phyloP scores from a whole-genome alignment of 78 protist genomes.

The Dictyostelium purpureum region DNA sequence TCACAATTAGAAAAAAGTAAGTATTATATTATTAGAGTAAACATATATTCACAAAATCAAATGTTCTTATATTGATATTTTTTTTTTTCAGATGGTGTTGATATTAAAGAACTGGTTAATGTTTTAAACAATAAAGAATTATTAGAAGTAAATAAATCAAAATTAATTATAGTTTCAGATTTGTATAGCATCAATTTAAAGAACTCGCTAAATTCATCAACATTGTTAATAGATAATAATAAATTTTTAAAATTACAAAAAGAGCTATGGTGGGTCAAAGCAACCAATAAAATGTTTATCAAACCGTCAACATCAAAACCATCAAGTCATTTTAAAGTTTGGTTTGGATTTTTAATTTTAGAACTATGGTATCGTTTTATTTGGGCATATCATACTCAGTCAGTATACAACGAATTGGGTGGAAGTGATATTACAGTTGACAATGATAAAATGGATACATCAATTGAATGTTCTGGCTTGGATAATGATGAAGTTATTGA shows the following conservation, averaged over 20 bases:
- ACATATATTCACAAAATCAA: background rate
- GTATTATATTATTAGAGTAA: background rate
- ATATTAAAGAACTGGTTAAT: background rate
- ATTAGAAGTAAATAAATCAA: background rate
- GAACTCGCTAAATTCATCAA: background rate
- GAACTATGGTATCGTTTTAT: slow-evolving; percentile 69
- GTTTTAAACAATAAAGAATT: background rate
- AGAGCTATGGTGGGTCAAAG: slow-evolving; percentile 67
- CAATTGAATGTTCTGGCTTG: background rate
- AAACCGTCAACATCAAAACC: background rate
- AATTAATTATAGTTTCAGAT: background rate
- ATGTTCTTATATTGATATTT: background rate
- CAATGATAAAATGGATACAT: background rate
- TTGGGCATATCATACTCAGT: slow-evolving; percentile 61
- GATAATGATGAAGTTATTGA: background rate
- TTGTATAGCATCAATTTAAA: background rate
- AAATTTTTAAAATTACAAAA: slow-evolving; percentile 35
- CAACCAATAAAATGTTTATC: slow-evolving; percentile 4
- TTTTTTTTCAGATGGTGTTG: background rate
- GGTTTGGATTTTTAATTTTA: slow-evolving; percentile 48
- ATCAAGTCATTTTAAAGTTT: background rate
- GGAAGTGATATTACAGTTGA: background rate
- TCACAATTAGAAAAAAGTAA: background rate
- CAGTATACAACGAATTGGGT: background rate
- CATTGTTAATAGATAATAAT: background rate